Evolutionary conservation across 176 grass and related monocot species (phyloP).

Genomic region (Ananas comosus): DNA sequence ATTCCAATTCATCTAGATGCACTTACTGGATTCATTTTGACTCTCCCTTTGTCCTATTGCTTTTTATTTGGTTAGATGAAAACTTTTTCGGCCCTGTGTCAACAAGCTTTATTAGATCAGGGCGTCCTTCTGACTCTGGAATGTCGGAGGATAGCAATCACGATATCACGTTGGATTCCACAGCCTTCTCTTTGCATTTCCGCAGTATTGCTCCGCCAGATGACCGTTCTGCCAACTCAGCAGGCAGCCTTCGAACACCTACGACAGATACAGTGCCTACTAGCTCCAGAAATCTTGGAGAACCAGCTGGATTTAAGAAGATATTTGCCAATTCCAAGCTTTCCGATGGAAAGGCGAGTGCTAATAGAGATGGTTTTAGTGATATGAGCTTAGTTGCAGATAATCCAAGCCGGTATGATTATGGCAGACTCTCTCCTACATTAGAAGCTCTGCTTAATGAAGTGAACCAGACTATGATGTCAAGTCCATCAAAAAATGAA

Average conservation of each 20-base stretch:
- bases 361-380: constrained; percentile 23
- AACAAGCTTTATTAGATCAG: constrained; percentile 62
- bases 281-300: constrained; percentile 6
- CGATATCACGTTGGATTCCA: constrained; percentile 89
- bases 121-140: constrained; percentile 62
- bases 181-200: constrained; percentile 70
- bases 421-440: constrained; percentile 40
- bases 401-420: constrained; percentile 30
- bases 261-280: constrained; percentile 10
- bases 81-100: constrained; percentile 92
- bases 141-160: constrained; percentile 64
- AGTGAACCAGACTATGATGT: constrained; percentile 26
- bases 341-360: constrained; percentile 25
- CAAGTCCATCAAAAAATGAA: constrained; percentile 21
- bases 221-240: constrained; percentile 52
- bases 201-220: constrained; percentile 44
- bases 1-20: not conserved
- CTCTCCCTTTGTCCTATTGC: not conserved
- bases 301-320: constrained; percentile 33
- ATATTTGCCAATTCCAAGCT: not conserved
- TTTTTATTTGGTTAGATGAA: constrained; percentile 48
- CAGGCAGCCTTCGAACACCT: constrained; percentile 42
- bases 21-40: not conserved
- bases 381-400: constrained; percentile 51
- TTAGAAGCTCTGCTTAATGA: constrained; percentile 41